Evolutionary conservation across 805 yeast genomes (phyloP).

Genomic region (Isabelozyma gotoi): DNA sequence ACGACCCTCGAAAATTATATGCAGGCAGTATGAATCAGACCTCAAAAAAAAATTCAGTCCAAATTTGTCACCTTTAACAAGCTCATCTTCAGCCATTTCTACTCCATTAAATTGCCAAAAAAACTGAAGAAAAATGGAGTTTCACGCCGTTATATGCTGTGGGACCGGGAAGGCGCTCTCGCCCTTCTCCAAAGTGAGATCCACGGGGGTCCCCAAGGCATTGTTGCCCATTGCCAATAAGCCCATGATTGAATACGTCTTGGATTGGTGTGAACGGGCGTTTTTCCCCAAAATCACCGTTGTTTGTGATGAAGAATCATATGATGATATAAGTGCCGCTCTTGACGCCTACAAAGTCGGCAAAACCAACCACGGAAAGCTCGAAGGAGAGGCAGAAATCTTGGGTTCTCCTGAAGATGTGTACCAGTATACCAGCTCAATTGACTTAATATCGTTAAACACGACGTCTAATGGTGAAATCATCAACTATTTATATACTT

Average conservation of each 20-base stretch:
- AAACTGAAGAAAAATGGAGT: constrained; percentile 60
- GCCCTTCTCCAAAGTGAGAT: constrained; percentile 66
- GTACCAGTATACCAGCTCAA: constrained; percentile 15
- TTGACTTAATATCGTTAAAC: constrained; percentile 21
- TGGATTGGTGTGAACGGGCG: constrained; percentile 92
- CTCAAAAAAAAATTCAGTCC: background rate
- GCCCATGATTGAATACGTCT: constrained; percentile 83
- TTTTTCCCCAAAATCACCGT: constrained; percentile 70
- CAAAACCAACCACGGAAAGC: constrained; percentile 25
- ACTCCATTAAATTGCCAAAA: background rate
- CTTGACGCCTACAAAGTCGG: constrained; percentile 46
- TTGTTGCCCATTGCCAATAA: constrained; percentile 84
- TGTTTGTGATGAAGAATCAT: constrained; percentile 51
- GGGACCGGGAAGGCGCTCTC: constrained; percentile 75
- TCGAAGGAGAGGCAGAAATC: constrained; percentile 12
- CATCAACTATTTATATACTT: constrained; percentile 43
- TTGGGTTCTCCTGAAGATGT: constrained; percentile 9
- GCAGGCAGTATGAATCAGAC: background rate
- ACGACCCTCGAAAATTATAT: background rate
- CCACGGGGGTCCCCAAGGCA: constrained; percentile 77
- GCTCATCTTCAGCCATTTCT: no score
- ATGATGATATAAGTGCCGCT: constrained; percentile 46
- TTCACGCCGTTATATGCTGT: constrained; percentile 87
- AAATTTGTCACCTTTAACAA: no score
- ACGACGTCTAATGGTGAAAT: constrained; percentile 61